A percentile compares a stretch with the other conserved stretches of the same genome.
These are phyloP conservation scores for Lophiostoma macrostomum DNA, from an alignment of 495 filamentous ascomycete species.

Conservation along the genomic window DNA sequence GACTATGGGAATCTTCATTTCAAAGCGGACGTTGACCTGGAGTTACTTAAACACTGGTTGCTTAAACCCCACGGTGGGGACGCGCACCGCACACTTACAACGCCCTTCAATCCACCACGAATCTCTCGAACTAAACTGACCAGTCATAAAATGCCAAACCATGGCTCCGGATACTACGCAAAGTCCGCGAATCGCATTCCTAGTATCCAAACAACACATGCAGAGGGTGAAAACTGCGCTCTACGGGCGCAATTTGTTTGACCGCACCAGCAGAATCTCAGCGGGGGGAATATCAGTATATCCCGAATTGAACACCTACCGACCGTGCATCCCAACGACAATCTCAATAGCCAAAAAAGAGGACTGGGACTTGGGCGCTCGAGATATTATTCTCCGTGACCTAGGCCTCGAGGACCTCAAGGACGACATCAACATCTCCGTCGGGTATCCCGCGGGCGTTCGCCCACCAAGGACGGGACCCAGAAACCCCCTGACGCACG, in stretches of 20 bases:
- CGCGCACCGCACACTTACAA: no score
- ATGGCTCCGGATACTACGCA: no score
- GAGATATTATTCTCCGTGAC: not conserved
- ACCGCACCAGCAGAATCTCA: conserved; percentile 16
- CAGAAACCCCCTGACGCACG: conserved; percentile 12
- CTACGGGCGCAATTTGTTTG: conserved; percentile 6
- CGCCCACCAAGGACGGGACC: not conserved
- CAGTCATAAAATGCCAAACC: no score
- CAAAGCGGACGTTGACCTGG: no score
- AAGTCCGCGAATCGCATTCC: not conserved
- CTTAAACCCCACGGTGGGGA: no score
- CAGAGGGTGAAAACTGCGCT: conserved; percentile 26
- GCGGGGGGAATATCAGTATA: not conserved
- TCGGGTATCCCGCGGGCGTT: not conserved
- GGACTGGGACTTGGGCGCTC: not conserved
- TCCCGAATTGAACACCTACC: not conserved
- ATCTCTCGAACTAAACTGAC: no score
- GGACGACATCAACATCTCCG: not conserved
- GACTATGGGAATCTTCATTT: no score
- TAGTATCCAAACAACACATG: conserved; percentile 13
- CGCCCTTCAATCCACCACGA: no score
- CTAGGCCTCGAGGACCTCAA: not conserved
- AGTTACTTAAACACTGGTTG: no score
- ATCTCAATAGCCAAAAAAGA: not conserved
- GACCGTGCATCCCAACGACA: conserved; percentile 13